Base-by-base conservation (phyloP, 1,139 yeast genomes). In the Blastobotrys proliferans region DNA sequence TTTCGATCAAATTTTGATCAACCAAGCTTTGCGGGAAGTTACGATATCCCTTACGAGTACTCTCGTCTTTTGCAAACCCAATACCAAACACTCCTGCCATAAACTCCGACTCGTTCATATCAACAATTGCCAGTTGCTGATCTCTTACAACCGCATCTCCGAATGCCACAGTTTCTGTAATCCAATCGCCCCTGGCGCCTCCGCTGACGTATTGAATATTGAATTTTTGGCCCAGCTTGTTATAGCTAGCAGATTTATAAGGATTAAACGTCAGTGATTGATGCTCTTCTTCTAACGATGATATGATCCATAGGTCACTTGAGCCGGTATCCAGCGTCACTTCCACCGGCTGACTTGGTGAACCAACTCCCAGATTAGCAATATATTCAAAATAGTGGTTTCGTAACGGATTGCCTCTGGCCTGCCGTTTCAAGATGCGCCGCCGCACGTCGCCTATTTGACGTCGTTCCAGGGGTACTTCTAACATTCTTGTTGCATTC, bases 261-360 rank as follows among this genome's bases (percentile, higher is more conserved):
- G 17, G 11, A 3, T 22, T 20, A 11, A 9, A 13, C 9, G 14
- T 16, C n/a, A n/a, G n/a, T n/a, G 30, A 27, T 11, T 6, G 30
- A 6, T 27, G 13, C 6, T 9, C n/a, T 16, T 27, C 22, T 6
- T 4, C 25, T 17, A 4, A 4, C 5, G 16, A 14, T 8, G 25
- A 8, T 32, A 33, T 56, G 17, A 80, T 73, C 86, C 86, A 81
- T 48, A 79, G 64, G 58, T 81, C 87, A 4, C 84, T 72, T 3
- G 85, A 79, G 0, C 87, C 87, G 3, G 87, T 79, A 55, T 81
- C 88, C 35, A 81, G 58, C n/a, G 54, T 39, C n/a, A 50, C 48
- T 21, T 45, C 38, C 31, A 52, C 46, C 18, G 21, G 19, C 45
- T 54, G 58, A 14, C 48, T 44, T 19, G 58, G 58, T 27, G 54